Base-by-base conservation (phyloP, 441 rosid genomes). In the Gossypium schwendimanii region DNA sequence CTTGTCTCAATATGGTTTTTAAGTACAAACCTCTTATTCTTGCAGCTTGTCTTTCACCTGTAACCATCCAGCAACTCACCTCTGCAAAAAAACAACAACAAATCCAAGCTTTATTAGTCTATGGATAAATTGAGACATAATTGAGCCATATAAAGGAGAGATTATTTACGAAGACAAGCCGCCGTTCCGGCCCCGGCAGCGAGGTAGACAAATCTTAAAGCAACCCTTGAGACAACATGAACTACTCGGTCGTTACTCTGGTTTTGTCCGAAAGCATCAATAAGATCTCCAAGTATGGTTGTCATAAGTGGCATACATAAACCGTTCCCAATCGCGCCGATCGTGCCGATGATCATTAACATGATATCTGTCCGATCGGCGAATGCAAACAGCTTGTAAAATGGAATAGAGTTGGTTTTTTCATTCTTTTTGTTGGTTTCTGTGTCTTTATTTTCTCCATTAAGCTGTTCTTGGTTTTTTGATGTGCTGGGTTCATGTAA, bases 31-130 rank as follows among this genome's bases (percentile, higher is more conserved):
- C 77, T 73, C 99, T 81, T 73, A 92, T 88, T 65, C 93, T 76
- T 6, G 92, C 86, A 7, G 98, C 88, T 63, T 93, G 98, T 73
- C 98, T 87, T 73, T 91, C 97, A 9, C 98, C 98, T 6, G 94
- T 79, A 33, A 91, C 87, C 94, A 91, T 93, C 96, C 97, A 91
- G 62, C 92, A 88, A 63, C 84, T 61, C 28, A 91, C 91, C 91
- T 93, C 97, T 94, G 87, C 85, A 15, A n/a, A 59, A 31, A 31
- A 31, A 31, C 33, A 63, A 45, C 45, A 63, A 60, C 41, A 72
- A 10, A 52, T 20, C 1, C 57, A 24, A 12, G 24, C 18, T 53
- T 45, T 31, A 15, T 75, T n/a, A 73, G 63, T 69, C 45, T 55
- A 10, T 15, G 18, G 4, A 2, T 15, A 47, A 12, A 31, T 44